These are phyloP conservation scores for Graphium sp. DNA, from an alignment of 2,329 filamentous ascomycete genomes.

Conservation along the genomic window DNA sequence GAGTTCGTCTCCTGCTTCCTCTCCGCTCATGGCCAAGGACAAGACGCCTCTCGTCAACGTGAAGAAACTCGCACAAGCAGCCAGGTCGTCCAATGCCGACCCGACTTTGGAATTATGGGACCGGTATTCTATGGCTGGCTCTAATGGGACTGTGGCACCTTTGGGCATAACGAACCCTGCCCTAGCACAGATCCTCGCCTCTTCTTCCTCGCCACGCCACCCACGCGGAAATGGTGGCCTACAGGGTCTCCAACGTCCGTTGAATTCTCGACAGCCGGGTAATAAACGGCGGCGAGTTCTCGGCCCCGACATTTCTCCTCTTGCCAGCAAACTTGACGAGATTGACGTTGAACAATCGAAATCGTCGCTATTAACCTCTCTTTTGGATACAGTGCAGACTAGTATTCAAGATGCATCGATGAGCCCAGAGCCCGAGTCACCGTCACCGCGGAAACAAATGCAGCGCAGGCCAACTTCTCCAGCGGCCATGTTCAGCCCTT, in stretches of 20 bases:
- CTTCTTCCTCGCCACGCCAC: slow-evolving; percentile 39
- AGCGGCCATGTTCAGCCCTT: no score
- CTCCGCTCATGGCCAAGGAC: slow-evolving; percentile 34
- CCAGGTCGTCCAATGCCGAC: slow-evolving; percentile 54
- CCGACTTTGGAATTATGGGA: slow-evolving; percentile 65
- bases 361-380: slow-evolving; percentile 38
- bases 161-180: slow-evolving; percentile 34
- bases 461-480: no score
- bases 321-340: no score
- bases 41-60: slow-evolving; percentile 34
- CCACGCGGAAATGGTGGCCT: background rate
- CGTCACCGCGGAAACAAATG: no score
- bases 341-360: slow-evolving; percentile 25
- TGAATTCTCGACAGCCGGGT: no score
- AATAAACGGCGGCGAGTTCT: no score
- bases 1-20: slow-evolving; percentile 58
- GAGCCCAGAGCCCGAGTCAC: slow-evolving; percentile 10
- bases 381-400: slow-evolving; percentile 48
- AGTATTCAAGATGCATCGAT: slow-evolving; percentile 25
- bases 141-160: slow-evolving; percentile 21
- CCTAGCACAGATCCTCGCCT: slow-evolving; percentile 49
- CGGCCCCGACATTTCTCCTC: no score
- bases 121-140: slow-evolving; percentile 41
- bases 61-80: slow-evolving; percentile 35
- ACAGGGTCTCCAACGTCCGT: no score